Conservation (phyloP, 768 basidiomycete species). For the Goffeauzyma gilvescens region DNA sequence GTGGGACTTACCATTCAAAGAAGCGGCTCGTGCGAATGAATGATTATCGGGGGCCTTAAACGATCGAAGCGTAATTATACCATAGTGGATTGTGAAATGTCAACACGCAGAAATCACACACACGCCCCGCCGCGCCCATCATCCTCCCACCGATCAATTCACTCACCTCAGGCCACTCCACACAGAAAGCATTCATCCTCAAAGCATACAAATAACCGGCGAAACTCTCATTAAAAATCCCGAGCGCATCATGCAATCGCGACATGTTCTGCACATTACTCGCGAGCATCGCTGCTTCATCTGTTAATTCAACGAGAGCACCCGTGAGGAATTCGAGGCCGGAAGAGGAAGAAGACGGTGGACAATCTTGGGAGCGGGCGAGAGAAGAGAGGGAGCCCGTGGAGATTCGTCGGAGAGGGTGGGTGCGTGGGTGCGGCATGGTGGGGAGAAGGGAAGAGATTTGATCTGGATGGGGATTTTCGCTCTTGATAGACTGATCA, state of each 20-base stretch:
- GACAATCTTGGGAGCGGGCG: conserved; percentile 45
- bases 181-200: conserved; percentile 88
- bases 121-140: too few relatives aligned
- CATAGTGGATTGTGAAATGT: too few relatives aligned
- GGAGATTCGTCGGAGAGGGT: conserved; percentile 67
- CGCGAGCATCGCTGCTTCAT: conserved; percentile 66
- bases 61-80: too few relatives aligned
- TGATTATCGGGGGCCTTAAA: conserved; percentile 11
- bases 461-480: too few relatives aligned
- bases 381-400: conserved; percentile 76
- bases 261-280: conserved; percentile 55
- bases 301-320: conserved; percentile 63
- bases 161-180: conserved; percentile 70
- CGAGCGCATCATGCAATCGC: conserved; percentile 52
- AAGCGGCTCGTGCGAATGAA: conserved; percentile 8
- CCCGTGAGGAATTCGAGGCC: conserved; percentile 72
- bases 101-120: too few relatives aligned
- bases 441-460: background rate
- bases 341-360: conserved; percentile 50
- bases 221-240: conserved; percentile 79
- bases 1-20: conserved; percentile 4
- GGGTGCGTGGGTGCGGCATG: conserved; percentile 8
- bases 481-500: too few relatives aligned
- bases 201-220: conserved; percentile 77
- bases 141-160: conserved; percentile 34